Evolutionary conservation across 768 basidiomycete species (phyloP).

Genomic region (Kondoa malvinella): DNA sequence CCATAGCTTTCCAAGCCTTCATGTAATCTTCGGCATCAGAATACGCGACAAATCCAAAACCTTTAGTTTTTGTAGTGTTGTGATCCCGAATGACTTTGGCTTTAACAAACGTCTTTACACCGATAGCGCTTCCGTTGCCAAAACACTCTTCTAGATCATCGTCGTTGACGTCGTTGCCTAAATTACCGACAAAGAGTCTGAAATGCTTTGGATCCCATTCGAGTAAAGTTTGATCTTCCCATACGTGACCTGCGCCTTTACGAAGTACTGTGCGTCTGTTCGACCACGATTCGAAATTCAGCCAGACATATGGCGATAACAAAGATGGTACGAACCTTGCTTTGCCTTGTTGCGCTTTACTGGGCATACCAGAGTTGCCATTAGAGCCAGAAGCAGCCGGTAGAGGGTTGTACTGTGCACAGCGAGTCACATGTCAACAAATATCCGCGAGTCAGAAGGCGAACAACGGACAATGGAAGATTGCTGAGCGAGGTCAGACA

Average conservation of each 20-base stretch:
- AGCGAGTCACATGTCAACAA: not conserved
- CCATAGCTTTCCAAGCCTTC: constrained; percentile 33
- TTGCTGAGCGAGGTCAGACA: not conserved
- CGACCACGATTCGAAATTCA: too few relatives aligned
- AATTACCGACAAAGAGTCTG: constrained; percentile 88
- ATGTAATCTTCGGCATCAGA: constrained; percentile 96
- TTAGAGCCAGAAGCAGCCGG: not conserved
- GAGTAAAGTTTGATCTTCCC: constrained; percentile 92
- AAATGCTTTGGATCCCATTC: constrained; percentile 85
- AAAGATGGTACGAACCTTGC: not conserved
- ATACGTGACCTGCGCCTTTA: constrained; percentile 88
- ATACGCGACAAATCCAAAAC: constrained; percentile 88
- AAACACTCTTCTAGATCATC: constrained; percentile 86
- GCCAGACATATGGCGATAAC: too few relatives aligned
- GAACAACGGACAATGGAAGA: not conserved
- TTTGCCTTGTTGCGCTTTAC: not conserved
- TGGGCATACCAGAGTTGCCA: not conserved
- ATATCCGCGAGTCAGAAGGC: not conserved
- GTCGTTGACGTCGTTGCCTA: constrained; percentile 95
- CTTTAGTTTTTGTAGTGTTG: constrained; percentile 82
- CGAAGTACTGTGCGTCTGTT: constrained; percentile 54
- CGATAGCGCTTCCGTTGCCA: constrained; percentile 21
- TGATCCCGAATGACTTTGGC: constrained; percentile 88
- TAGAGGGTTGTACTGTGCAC: not conserved
- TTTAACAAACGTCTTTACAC: constrained; percentile 57